A percentile compares a stretch with the other conserved stretches of the same genome.
Evolutionary conservation across 2,329 filamentous ascomycete genomes (phyloP).

Genomic region (Hypoxylon sp.): DNA sequence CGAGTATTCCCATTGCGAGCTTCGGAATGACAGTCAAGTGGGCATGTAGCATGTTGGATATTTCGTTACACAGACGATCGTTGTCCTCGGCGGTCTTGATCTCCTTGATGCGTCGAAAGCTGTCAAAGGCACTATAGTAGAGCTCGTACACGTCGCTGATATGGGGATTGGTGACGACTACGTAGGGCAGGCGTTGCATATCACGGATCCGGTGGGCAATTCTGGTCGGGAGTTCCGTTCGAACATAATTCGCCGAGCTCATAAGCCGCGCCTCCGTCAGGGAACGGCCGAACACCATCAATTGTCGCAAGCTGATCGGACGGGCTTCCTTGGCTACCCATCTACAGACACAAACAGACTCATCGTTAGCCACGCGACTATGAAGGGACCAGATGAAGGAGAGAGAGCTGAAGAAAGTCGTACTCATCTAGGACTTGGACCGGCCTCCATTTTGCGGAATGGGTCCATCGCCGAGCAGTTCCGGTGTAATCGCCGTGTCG

Average conservation of each 20-base stretch:
- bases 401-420: conserved; percentile 36
- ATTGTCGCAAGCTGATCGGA: conserved; percentile 93
- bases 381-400: neutral
- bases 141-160: conserved; percentile 95
- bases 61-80: conserved; percentile 81
- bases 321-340: conserved; percentile 93
- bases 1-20: conserved; percentile 90
- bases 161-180: conserved; percentile 93
- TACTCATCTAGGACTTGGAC: conserved; percentile 72
- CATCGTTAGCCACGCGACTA: conserved; percentile 27
- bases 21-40: conserved; percentile 95
- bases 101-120: conserved; percentile 82
- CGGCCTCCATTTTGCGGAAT: conserved; percentile 64
- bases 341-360: conserved; percentile 57
- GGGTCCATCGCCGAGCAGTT: conserved; percentile 39
- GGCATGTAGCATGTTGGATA: conserved; percentile 81
- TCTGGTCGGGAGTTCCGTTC: conserved; percentile 88
- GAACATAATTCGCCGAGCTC: conserved; percentile 96
- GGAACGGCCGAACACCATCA: conserved; percentile 96
- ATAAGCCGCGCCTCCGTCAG: conserved; percentile 89
- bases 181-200: conserved; percentile 95
- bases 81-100: conserved; percentile 90
- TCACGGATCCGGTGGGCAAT: conserved; percentile 94
- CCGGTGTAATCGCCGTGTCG: conserved; percentile 26
- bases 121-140: conserved; percentile 97